phyloP scores from a whole-genome alignment of 306 rosid species.

The Castanospermum australe region DNA sequence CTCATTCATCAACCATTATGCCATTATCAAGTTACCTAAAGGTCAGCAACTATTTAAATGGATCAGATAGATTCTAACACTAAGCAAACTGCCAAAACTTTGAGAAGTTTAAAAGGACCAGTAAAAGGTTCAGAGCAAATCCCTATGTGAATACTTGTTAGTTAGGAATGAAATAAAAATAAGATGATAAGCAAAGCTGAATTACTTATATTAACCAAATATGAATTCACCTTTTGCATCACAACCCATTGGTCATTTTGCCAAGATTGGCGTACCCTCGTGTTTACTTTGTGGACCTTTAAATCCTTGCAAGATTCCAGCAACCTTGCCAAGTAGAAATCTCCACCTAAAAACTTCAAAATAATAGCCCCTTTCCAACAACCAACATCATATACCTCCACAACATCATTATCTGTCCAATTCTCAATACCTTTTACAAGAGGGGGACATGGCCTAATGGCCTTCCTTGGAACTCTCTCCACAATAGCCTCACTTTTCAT shows the following conservation, averaged over 20 bases:
- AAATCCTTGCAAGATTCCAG: conserved; percentile 57
- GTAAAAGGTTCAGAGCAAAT: neutral
- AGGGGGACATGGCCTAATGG: conserved; percentile 76
- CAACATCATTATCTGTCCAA: conserved; percentile 61
- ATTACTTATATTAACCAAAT: neutral
- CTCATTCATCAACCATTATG: neutral
- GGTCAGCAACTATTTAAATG: neutral
- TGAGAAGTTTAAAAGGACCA: neutral
- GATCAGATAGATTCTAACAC: neutral
- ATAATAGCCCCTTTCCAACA: conserved; percentile 72
- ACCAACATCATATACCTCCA: conserved; percentile 59
- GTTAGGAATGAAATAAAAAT: neutral
- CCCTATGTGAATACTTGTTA: neutral
- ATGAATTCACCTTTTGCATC: conserved; percentile 50
- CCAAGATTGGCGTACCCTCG: conserved; percentile 68
- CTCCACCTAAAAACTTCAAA: conserved; percentile 34
- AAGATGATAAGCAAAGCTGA: neutral
- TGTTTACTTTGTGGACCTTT: conserved; percentile 39
- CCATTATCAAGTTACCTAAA: neutral
- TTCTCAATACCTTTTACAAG: conserved; percentile 17
- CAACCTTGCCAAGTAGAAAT: conserved; percentile 53
- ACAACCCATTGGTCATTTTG: conserved; percentile 59
- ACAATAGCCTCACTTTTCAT: conserved; percentile 28
- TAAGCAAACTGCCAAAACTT: neutral
- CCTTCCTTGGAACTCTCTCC: conserved; percentile 62